Base-by-base conservation (phyloP, 179 eudicot genomes). In the Heliamphora pulchella region DNA sequence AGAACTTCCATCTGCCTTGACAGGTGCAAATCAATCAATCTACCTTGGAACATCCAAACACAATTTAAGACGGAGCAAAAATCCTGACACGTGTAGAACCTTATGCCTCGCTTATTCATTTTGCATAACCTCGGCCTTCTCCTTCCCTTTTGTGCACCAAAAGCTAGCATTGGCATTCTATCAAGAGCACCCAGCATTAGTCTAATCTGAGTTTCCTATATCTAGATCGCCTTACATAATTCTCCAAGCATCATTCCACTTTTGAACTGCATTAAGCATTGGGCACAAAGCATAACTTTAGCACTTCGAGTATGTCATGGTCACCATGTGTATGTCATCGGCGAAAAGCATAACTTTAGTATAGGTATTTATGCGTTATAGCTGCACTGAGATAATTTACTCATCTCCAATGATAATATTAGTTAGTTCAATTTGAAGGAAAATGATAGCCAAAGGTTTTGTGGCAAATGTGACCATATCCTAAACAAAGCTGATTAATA, bases 131-230 rank as follows among this genome's bases (percentile, higher is more conserved):
- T 6, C 55, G 22, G 47, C 71, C 74, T 47, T 46, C 53, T 17
- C 20, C 74, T 46, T 31, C 74, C 11, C 3, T 46, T 71, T 46
- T 71, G 20, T 47, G 57, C 55, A 71, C 11, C 53, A 70, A 6
- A 44, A 71, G 51, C 51, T 20, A 76, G 58, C 79, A 63, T 44
- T 3, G n/a, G 63, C 55, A 76, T 63, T 31, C 57, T 18, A 62
- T 47, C 63, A 61, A 46, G 39, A 63, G 53, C 13, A 62, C 20
- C 14, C 31, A 62, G 20, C 22, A 61, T n/a, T 44, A 5, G 14
- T 59, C 50, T 14, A 2, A 1, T 55, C 31, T 55, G 6, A 43
- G 62, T 22, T 59, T 41, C n/a, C 66, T 5, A 62, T n/a, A 76
- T 62, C 18, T 5, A 3, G 43, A 48, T 15, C 22, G 17, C 55